Evolutionary conservation across 75 land plant genomes (phyloP), one percentile per base, ranked within the genome.

Genomic region (Gnetum montanum): DNA sequence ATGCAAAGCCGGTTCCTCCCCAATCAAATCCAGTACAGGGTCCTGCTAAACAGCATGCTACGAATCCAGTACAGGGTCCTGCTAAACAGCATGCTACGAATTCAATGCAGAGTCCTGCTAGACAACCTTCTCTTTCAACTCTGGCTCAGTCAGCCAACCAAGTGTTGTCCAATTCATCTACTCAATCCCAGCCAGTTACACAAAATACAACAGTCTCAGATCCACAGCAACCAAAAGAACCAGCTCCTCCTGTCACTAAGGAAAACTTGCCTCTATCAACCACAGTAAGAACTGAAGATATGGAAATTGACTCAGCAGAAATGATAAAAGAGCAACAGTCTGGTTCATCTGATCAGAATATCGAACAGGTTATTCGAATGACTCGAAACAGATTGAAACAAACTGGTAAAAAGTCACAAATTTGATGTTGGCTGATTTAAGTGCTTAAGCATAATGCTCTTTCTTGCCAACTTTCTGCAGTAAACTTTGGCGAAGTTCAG

Each of bases 261-360:
- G 33, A 15, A 19, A 51, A 29, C 31, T 8, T 19, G 2, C 31
- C 54, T 0, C 8, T 34, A 18, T 51, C 54, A 51, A 16, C 11
- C 33, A n/a, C 34, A 8, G 54, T 30, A 25, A 52, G 36, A 10
- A 31, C 24, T 10, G 55, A 52, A 30, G 55, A 52, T 22, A 33
- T 52, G 55, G 55, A 52, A 31, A 34, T 51, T 51, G 54, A 51
- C n/a, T 7, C 27, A 29, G 34, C 8, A 18, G 54, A 51, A 31
- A 34, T 8, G 6, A n/a, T n/a, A n/a, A n/a, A 51, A 34, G 31
- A 28, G 3, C 23, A 16, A 51, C 54, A 51, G 19, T n/a, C 3
- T 28, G 1, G 22, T 51, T 5, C 31, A 10, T 18, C 1, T 6
- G 51, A 49, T 8, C 12, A 6, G 31, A 19, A 28, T 26, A 3